These are phyloP conservation scores for Aureobasidium sp. DNA, from an alignment of 2,329 filamentous ascomycete species.

Conservation along the genomic window DNA sequence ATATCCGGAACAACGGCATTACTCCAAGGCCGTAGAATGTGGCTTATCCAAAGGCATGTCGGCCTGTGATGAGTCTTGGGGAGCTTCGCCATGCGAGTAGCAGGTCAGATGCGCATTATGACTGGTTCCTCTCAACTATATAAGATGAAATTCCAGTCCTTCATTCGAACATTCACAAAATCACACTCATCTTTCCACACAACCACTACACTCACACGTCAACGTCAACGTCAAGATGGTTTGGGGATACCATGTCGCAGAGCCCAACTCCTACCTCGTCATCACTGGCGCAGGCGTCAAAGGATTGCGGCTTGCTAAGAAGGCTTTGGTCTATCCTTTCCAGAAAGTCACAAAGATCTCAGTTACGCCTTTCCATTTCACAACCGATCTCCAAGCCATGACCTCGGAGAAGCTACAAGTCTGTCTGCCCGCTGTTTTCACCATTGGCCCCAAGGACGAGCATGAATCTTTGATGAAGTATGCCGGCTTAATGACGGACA, in stretches of 20 bases:
- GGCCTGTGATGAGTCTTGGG: background rate
- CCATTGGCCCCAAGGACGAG: slow-evolving; percentile 72
- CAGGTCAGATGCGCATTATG: background rate
- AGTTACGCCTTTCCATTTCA: slow-evolving; percentile 52
- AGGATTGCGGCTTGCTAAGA: slow-evolving; percentile 71
- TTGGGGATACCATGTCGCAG: slow-evolving; percentile 47
- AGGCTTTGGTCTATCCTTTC: slow-evolving; percentile 63
- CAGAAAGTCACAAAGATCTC: slow-evolving; percentile 44
- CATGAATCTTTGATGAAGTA: slow-evolving; percentile 68
- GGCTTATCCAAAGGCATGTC: background rate
- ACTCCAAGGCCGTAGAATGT: background rate
- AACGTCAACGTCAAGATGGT: background rate
- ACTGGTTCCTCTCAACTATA: background rate
- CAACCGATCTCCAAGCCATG: slow-evolving; percentile 79
- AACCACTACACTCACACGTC: background rate
- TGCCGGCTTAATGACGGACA: slow-evolving; percentile 38
- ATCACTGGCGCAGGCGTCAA: slow-evolving; percentile 73
- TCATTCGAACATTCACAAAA: background rate
- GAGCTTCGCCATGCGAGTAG: background rate
- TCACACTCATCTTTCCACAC: background rate
- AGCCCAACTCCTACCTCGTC: slow-evolving; percentile 78
- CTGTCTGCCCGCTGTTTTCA: slow-evolving; percentile 75
- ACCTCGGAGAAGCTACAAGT: slow-evolving; percentile 84
- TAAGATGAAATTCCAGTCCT: background rate
- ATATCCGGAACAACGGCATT: background rate